Base-by-base conservation (phyloP, 169 alveolate species). In the Plasmodium cynomolgi region DNA sequence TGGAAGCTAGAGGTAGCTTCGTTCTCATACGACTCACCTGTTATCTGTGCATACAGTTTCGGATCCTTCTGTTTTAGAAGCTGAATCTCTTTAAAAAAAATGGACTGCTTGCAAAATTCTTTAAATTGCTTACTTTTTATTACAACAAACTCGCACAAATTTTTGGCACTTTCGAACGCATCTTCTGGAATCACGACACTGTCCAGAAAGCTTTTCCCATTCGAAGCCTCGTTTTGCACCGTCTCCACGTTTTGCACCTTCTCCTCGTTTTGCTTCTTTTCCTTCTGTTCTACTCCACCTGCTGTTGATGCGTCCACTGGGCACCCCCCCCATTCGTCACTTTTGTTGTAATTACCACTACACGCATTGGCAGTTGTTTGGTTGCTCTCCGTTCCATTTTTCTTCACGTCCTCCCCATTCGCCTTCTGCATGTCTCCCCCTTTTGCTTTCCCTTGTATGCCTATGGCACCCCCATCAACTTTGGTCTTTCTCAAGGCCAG, bases 131-230 rank as follows among this genome's bases (percentile, higher is more conserved):
- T 37, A 58, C 74, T 68, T 37, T 80, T 33, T 26, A 90, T 81
- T 8, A 90, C 91, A 8, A 90, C 74, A 81, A 17, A 29, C 72
- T 90, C 84, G 47, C 94, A 90, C 11, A 90, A 81, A 13, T n/a
- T 20, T 47, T 80, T 90, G 8, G 91, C 90, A 68, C 72, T 90
- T 37, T 90, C 75, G 74, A 90, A 81, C 23, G 56, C 75, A 17
- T 37, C 91, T 37, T 90, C 84, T n/a, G 84, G 50, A 47, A 90
- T 81, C 33, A 68, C 26, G 4, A 81, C 26, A 15, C 26, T 37
- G 71, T 50, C 83, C 56, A 90, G 73, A 71, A n/a, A 34, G 23
- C 13, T 77, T 7, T 81, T 47, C 6, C 58, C 33, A 31, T 26
- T 77, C 2, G 62, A 50, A 50, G 11, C 34, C 1, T 54, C 80